phyloP scores from a whole-genome alignment of 257 asterid genomes.

The Petunia secreta region DNA sequence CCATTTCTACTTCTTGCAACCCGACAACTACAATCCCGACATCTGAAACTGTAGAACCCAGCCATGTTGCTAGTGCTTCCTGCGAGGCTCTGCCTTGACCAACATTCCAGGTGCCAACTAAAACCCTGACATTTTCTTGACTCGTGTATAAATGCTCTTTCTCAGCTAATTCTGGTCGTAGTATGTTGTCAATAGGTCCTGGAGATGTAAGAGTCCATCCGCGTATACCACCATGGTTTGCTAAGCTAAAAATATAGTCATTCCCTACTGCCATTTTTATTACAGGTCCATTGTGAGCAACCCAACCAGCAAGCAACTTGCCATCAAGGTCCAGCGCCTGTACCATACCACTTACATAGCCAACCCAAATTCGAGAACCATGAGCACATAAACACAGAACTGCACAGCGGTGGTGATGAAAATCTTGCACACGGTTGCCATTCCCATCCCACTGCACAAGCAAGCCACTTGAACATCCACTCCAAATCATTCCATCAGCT shows the following conservation, averaged over 20 bases:
- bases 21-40: slow-evolving; percentile 89
- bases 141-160: slow-evolving; percentile 61
- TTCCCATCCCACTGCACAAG: slow-evolving; percentile 95
- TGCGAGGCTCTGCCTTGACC: slow-evolving; percentile 97
- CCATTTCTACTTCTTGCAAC: slow-evolving; percentile 98
- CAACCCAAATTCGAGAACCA: slow-evolving; percentile 86
- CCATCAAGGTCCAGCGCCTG: slow-evolving; percentile 86
- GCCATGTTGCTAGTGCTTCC: slow-evolving; percentile 86
- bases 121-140: slow-evolving; percentile 56
- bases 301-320: slow-evolving; percentile 71
- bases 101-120: slow-evolving; percentile 97
- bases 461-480: slow-evolving; percentile 80
- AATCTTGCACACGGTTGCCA: slow-evolving; percentile 80
- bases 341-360: slow-evolving; percentile 81
- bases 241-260: slow-evolving; percentile 76
- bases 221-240: slow-evolving; percentile 95
- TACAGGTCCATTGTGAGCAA: slow-evolving; percentile 87
- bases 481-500: slow-evolving; percentile 87
- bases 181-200: slow-evolving; percentile 67
- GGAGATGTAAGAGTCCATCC: slow-evolving; percentile 97
- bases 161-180: slow-evolving; percentile 61
- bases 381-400: slow-evolving; percentile 70
- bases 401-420: slow-evolving; percentile 77
- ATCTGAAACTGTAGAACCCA: slow-evolving; percentile 74
- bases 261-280: slow-evolving; percentile 68